Percentiles rank a stretch among this genome's conserved stretches.
Evolutionary conservation across 805 yeast species (phyloP).

Genomic region (Candida lessepsii): DNA sequence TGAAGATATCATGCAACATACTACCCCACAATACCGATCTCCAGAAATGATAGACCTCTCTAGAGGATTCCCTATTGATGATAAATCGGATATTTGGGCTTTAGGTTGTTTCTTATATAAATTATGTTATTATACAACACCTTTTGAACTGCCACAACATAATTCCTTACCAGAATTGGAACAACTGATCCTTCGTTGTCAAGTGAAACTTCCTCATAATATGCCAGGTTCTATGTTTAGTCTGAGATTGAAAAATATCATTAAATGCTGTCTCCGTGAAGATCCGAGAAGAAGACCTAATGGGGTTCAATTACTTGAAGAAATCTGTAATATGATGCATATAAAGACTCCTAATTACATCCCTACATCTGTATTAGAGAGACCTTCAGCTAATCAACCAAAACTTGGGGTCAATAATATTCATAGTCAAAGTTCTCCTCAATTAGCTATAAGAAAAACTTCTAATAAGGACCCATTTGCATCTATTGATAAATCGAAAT

Average conservation of each 20-base stretch:
- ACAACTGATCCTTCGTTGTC: slow-evolving; percentile 57
- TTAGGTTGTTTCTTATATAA: slow-evolving; percentile 76
- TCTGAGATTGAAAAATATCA: slow-evolving; percentile 60
- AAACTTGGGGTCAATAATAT: slow-evolving; percentile 1
- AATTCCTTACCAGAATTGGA: slow-evolving; percentile 45
- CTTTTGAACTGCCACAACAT: slow-evolving; percentile 60
- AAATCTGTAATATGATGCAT: slow-evolving; percentile 61
- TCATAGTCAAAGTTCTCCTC: slow-evolving; percentile 11
- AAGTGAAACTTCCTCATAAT: slow-evolving; percentile 47
- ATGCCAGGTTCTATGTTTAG: slow-evolving; percentile 49
- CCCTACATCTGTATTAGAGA: slow-evolving; percentile 35
- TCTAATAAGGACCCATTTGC: slow-evolving; percentile 40
- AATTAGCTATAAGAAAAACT: slow-evolving; percentile 6
- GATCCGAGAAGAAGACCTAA: slow-evolving; percentile 75
- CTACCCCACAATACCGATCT: slow-evolving; percentile 81
- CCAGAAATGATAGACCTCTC: slow-evolving; percentile 82
- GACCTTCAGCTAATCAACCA: slow-evolving; percentile 4
- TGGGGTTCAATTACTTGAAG: slow-evolving; percentile 67
- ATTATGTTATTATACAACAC: slow-evolving; percentile 78
- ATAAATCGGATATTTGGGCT: slow-evolving; percentile 86
- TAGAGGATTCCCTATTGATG: slow-evolving; percentile 69
- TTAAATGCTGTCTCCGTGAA: slow-evolving; percentile 57
- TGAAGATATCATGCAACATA: slow-evolving; percentile 71
- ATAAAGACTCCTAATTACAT: slow-evolving; percentile 41
- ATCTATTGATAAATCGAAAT: slow-evolving; percentile 38